Percentiles rank a stretch among this genome's conserved stretches.
Conservation (phyloP, 2,329 filamentous ascomycete species). For the Neoscytalidium dimidiatum region DNA sequence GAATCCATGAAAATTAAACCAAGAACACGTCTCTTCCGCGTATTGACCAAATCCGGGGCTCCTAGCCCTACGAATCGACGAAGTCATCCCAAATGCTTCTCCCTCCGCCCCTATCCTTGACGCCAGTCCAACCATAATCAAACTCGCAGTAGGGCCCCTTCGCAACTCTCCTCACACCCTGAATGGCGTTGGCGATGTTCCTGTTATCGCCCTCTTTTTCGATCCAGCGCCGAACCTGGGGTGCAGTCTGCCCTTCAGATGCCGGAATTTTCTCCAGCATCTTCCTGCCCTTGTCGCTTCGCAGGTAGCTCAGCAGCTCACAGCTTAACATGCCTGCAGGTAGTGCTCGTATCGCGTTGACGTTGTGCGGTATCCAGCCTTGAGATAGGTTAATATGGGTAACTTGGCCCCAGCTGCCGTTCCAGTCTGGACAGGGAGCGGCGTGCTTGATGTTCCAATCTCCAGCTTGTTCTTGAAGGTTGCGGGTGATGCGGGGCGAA, state of each 20-base stretch:
- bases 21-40: too few species aligned
- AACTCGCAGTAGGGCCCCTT: constrained; percentile 35
- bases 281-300: constrained; percentile 32
- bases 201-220: constrained; percentile 40
- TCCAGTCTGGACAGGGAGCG: constrained; percentile 37
- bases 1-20: too few species aligned
- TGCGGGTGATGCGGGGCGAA: not conserved
- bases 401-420: constrained; percentile 47
- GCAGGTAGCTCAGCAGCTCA: constrained; percentile 37
- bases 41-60: too few species aligned
- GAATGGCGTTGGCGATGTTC: constrained; percentile 34
- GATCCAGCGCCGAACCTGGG: constrained; percentile 37
- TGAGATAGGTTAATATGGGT: constrained; percentile 44
- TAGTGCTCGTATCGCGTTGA: constrained; percentile 32
- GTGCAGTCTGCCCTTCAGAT: constrained; percentile 23
- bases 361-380: constrained; percentile 45
- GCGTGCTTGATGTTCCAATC: constrained; percentile 15
- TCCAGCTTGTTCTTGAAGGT: not conserved
- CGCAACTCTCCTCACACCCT: constrained; percentile 26
- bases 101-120: not conserved
- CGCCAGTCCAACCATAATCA: constrained; percentile 36
- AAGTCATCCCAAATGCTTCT: not conserved
- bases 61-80: not conserved
- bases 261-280: not conserved
- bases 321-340: constrained; percentile 37